Base-by-base conservation (phyloP, 1,284 basidiomycete species). In the Leccinum angustisporum region DNA sequence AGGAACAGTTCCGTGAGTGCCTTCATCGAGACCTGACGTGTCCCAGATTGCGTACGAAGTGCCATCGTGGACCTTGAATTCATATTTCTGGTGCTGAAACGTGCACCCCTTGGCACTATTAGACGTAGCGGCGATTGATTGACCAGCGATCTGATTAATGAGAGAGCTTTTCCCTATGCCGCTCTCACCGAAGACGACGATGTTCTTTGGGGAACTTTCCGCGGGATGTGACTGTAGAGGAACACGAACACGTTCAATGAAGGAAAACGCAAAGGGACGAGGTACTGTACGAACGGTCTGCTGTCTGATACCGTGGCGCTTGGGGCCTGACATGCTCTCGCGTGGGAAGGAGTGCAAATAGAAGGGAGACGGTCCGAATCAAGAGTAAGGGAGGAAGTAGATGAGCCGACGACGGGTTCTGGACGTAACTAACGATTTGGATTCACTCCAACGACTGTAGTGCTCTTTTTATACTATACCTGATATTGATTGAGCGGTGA, bases 151-250 rank as follows among this genome's bases (percentile, higher is more conserved):
- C 62, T 70, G 61, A 58, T 74, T 75, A 53, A 75, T 65, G 58
- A 72, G 58, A 58, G 70, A 74, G 61, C 72, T 72, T 58, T 72
- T 75, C 33, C 72, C 72, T 46, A 70, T 68, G 3, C 70, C 70
- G 34, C 62, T 63, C 63, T 71, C 73, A 31, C 73, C 71, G n/a
- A 72, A 72, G 54, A 73, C 62, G 55, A 72, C 63, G 18, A 75
- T 40, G 62, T 75, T 73, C 55, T 61, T 72, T 5, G 57, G 33
- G 30, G 61, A 40, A 36, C 40, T 54, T 59, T 31, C 21, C 34
- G 59, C 9, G 61, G 53, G 51, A 7, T 59, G n/a, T n/a, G n/a
- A 59, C 62, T 70, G 57, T 11, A 21, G 25, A 53, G 5, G n/a
- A n/a, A 10, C 18, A 36, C 63, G 21, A 70, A 5, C 5, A 60